These are phyloP conservation scores for Dioszegia aurantiaca DNA, from an alignment of 768 basidiomycete genomes.

Conservation along the genomic window DNA sequence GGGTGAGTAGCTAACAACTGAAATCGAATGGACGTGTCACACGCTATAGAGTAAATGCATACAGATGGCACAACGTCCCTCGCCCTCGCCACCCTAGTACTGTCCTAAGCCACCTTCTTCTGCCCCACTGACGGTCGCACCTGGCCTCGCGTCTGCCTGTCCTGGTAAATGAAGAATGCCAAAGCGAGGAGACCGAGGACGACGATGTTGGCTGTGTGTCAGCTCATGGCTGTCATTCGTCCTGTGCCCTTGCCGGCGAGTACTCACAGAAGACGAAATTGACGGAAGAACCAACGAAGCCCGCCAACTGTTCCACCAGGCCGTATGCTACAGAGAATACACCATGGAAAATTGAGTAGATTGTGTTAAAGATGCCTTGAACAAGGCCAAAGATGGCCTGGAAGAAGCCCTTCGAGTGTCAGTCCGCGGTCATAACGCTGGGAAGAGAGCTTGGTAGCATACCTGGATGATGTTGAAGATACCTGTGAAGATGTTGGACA, in stretches of 20 bases:
- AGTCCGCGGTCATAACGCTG: neutral
- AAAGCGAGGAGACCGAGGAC: conserved; percentile 30
- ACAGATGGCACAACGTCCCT: neutral
- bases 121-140: conserved; percentile 17
- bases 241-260: no score
- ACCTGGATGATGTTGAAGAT: conserved; percentile 34
- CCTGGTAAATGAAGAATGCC: conserved; percentile 33
- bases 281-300: conserved; percentile 34
- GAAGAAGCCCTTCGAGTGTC: conserved; percentile 27
- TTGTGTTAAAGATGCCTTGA: conserved; percentile 31
- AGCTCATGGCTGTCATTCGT: neutral
- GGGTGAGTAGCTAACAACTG: conserved; percentile 12
- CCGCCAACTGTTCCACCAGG: conserved; percentile 28
- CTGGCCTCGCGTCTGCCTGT: conserved; percentile 29
- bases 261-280: conserved; percentile 40
- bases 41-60: neutral
- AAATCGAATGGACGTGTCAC: no score
- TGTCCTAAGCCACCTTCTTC: conserved; percentile 19
- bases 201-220: conserved; percentile 35
- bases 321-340: conserved; percentile 27
- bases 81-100: neutral
- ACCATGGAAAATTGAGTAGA: conserved; percentile 31
- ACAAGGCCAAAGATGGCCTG: conserved; percentile 36
- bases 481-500: conserved; percentile 39
- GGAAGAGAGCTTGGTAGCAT: conserved; percentile 7